Evolutionary conservation across 371 early-diverging fungal genomes (phyloP).

Genomic region (Mortierella sp.): DNA sequence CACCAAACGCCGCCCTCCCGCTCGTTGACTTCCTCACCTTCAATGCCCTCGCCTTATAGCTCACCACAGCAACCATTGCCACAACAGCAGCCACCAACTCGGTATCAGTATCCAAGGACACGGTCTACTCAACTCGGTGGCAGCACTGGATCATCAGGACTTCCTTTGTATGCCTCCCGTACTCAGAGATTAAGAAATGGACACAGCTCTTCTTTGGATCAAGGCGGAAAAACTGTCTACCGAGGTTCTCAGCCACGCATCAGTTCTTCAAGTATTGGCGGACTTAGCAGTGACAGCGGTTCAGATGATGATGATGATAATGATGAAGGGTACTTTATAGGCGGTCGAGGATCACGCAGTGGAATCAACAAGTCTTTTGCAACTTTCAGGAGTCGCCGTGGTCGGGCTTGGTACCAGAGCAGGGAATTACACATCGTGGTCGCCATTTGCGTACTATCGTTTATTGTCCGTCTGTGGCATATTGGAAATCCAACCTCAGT

Average conservation of each 20-base stretch:
- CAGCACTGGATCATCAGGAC: conserved; percentile 15
- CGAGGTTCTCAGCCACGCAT: conserved; percentile 32
- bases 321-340: conserved; percentile 38
- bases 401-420: conserved; percentile 41
- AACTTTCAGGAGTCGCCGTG: conserved; percentile 40
- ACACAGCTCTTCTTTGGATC: conserved; percentile 41
- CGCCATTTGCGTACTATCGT: conserved; percentile 27
- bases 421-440: conserved; percentile 36
- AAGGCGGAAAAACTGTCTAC: conserved; percentile 40
- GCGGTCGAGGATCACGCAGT: conserved; percentile 19
- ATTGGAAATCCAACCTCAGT: conserved; percentile 49
- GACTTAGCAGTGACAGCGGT: conserved; percentile 32
- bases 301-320: conserved; percentile 23
- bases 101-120: conserved; percentile 57
- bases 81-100: conserved; percentile 41
- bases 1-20: conserved; percentile 21
- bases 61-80: conserved; percentile 28
- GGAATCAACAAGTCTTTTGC: conserved; percentile 32
- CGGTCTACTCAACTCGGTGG: conserved; percentile 37
- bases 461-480: conserved; percentile 47
- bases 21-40: conserved; percentile 34
- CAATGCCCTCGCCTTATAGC: conserved; percentile 20
- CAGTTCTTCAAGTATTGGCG: conserved; percentile 32
- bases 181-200: conserved; percentile 53
- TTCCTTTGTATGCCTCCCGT: conserved; percentile 49